Percentiles rank a stretch among this genome's conserved stretches.
phyloP scores from a whole-genome alignment of 2,329 filamentous ascomycete species.

The Neocucurbitaria cava region DNA sequence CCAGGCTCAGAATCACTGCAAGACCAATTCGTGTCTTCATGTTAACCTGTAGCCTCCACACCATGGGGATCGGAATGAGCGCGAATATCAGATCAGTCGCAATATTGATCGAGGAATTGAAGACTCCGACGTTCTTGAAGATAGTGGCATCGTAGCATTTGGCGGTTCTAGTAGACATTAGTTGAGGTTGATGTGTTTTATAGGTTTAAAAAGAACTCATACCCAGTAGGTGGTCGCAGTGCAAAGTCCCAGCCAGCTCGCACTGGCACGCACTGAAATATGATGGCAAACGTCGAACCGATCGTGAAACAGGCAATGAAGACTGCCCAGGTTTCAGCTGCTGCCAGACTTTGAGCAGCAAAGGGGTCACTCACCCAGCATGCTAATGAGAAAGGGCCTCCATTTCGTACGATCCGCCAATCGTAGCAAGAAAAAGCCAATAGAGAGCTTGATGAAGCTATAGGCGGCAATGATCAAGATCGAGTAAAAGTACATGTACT shows the following conservation, averaged over 20 bases:
- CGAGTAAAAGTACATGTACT: constrained; percentile 54
- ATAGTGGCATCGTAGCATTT: constrained; percentile 45
- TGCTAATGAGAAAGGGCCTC: constrained; percentile 51
- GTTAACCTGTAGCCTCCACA: constrained; percentile 52
- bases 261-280: constrained; percentile 48
- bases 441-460: constrained; percentile 57
- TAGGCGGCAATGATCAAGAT: constrained; percentile 56
- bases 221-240: constrained; percentile 29
- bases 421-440: constrained; percentile 56
- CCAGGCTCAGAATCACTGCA: constrained; percentile 43
- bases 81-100: constrained; percentile 51
- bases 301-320: constrained; percentile 34
- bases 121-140: constrained; percentile 55
- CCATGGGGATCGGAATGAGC: constrained; percentile 51
- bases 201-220: background rate
- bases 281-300: constrained; percentile 29
- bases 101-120: constrained; percentile 54
- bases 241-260: constrained; percentile 52
- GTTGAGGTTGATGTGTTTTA: background rate
- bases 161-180: constrained; percentile 13
- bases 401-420: constrained; percentile 42
- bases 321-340: constrained; percentile 8
- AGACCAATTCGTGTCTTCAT: constrained; percentile 49
- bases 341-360: background rate
- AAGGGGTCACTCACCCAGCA: constrained; percentile 47